Base-by-base conservation (phyloP, 768 basidiomycete species). In the Zangia roseola region DNA sequence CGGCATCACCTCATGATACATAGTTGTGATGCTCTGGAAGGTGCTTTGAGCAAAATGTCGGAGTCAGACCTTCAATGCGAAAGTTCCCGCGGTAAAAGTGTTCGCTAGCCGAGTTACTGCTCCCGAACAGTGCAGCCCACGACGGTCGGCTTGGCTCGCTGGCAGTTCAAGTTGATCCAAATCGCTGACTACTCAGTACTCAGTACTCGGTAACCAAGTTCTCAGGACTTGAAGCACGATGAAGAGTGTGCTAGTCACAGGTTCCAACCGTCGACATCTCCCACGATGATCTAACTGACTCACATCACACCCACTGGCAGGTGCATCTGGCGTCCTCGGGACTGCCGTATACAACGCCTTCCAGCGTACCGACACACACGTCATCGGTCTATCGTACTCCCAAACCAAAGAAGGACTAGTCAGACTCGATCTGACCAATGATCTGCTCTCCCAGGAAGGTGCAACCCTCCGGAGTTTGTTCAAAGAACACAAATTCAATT, bases 321-420 rank as follows among this genome's bases (percentile, higher is more conserved):
- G 94, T 54, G 94, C 94, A 47, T 94, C 92, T 30, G 95, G 95
- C 24, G 80, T 97, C 9, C 80, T 98, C 10, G 95, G 95, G 10
- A 74, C 86, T 7, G 90, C 90, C 1, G 81, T 95, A 9, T 80
- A 79, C 62, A 63, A 73, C 21, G 83, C 86, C 2, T 92, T 94
- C 74, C 72, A 74, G 31, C 58, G 59, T 10, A 53, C 69, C 6
- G 61, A 61, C 10, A 61, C 70, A 47, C 70, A 77, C 55, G 79
- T 87, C 37, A 69, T 86, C 44, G 85, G 85, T 1, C 78, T 94
- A n/a, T 85, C 88, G 4, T 75, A 84, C 67, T 82, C 87, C 12
- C 82, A 88, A 53, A 69, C 82, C 3, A 77, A 71, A 5, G 73
- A 71, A 30, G 79, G 79, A 9, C 72, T 78, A 10, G 55, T 67